phyloP scores from a whole-genome alignment of 1,284 basidiomycete genomes.

The Sporisorium graminicola region DNA sequence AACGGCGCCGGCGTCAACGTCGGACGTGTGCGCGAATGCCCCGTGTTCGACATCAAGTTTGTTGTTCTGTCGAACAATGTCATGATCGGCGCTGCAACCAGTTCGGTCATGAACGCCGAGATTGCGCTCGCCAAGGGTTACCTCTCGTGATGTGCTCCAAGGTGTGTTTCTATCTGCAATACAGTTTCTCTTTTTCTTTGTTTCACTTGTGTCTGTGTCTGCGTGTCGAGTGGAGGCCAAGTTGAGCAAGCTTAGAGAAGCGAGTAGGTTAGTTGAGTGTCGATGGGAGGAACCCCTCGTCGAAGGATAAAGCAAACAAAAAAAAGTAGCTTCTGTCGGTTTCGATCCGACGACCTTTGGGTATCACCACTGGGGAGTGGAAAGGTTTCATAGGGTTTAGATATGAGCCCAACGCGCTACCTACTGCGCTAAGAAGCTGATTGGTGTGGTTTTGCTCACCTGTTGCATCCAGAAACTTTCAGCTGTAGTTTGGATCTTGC shows the following conservation, averaged over 20 bases:
- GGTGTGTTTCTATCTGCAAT: background rate
- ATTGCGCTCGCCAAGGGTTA: constrained; percentile 85
- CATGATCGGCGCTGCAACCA: constrained; percentile 94
- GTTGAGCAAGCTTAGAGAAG: background rate
- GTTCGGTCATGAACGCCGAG: constrained; percentile 97
- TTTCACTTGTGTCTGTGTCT: background rate
- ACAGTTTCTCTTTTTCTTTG: background rate
- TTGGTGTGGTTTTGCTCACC: no score
- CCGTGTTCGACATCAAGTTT: constrained; percentile 86
- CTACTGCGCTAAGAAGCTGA: constrained; percentile 51
- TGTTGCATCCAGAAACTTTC: no score
- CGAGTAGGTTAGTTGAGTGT: no score
- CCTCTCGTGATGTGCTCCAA: constrained; percentile 26
- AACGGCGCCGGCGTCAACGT: constrained; percentile 92
- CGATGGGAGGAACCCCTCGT: no score
- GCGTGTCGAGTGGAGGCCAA: background rate
- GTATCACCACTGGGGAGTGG: constrained; percentile 41
- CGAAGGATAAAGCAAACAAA: background rate
- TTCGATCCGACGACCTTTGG: constrained; percentile 62
- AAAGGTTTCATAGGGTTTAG: constrained; percentile 31
- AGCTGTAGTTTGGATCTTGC: no score
- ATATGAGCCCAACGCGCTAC: constrained; percentile 56
- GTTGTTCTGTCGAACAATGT: constrained; percentile 95
- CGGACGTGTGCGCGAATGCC: constrained; percentile 88
- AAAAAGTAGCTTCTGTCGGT: constrained; percentile 57